A percentile compares a stretch with the other conserved stretches of the same genome.
Evolutionary conservation across 2,329 filamentous ascomycete species (phyloP).

Genomic region (Alternaria infectoria): DNA sequence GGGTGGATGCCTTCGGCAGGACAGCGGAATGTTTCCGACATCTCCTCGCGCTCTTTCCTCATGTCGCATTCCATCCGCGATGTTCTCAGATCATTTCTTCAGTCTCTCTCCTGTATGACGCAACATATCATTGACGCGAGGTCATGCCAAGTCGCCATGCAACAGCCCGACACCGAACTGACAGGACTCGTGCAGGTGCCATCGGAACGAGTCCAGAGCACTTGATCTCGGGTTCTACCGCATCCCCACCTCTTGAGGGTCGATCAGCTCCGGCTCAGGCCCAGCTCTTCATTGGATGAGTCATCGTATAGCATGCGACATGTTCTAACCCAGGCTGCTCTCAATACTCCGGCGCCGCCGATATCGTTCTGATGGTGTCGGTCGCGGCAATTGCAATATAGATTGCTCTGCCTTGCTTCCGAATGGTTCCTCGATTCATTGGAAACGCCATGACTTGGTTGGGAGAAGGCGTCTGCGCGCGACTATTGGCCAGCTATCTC

Average conservation of each 20-base stretch:
- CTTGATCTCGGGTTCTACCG: neutral
- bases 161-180: neutral
- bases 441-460: slow-evolving; percentile 14
- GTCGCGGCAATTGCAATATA: neutral
- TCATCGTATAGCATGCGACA: neutral
- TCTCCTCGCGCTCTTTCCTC: neutral
- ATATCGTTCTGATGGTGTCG: slow-evolving; percentile 5
- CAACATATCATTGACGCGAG: neutral
- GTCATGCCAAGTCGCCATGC: slow-evolving; percentile 1
- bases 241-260: neutral
- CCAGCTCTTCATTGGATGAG: neutral
- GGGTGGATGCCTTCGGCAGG: neutral
- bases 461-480: neutral
- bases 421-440: slow-evolving; percentile 9
- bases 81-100: too few species aligned
- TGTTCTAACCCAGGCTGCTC: neutral
- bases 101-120: neutral
- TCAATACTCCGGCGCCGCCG: slow-evolving; percentile 16
- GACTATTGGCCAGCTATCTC: slow-evolving; percentile 14
- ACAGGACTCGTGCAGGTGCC: neutral
- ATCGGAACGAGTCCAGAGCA: neutral
- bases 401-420: neutral
- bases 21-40: neutral
- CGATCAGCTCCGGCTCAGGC: neutral
- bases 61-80: neutral